Percentiles rank a stretch among this genome's conserved stretches.
These are phyloP conservation scores for Tetrapisispora fleetii DNA, from an alignment of 805 yeast genomes.

Conservation along the genomic window DNA sequence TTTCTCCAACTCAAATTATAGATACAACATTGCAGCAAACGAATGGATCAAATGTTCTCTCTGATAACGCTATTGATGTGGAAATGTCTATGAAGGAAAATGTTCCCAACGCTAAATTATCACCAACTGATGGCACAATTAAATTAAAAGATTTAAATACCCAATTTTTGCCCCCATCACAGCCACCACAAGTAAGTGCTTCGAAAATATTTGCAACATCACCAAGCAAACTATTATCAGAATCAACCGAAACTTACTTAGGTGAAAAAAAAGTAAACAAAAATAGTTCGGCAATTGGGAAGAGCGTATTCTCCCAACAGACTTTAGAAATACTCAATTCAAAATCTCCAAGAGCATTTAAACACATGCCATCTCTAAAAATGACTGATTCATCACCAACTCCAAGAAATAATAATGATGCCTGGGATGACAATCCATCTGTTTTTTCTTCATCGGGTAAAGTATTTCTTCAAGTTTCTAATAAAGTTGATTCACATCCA, in stretches of 20 bases:
- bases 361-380: not conserved
- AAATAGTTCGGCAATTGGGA: not conserved
- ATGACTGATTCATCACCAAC: conserved; percentile 1
- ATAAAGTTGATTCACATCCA: conserved; percentile 3
- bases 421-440: not conserved
- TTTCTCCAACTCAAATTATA: not conserved
- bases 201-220: not conserved
- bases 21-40: not conserved
- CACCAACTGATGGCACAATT: not conserved
- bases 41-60: not conserved
- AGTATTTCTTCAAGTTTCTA: conserved; percentile 11
- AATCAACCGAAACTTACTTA: not conserved
- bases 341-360: conserved; percentile 6
- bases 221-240: not conserved
- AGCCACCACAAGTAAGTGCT: conserved; percentile 6
- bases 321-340: conserved; percentile 10
- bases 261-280: not conserved
- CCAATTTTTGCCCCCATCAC: conserved; percentile 1
- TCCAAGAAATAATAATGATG: not conserved
- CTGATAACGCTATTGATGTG: too few species aligned
- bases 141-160: not conserved
- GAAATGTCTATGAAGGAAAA: not conserved
- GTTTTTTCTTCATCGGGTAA: conserved; percentile 4
- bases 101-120: not conserved
- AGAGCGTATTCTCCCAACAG: not conserved